A percentile compares a stretch with the other conserved stretches of the same genome.
Evolutionary conservation across 371 early-diverging fungal genomes (phyloP).

Genomic region (Phascolomyces articulosus): DNA sequence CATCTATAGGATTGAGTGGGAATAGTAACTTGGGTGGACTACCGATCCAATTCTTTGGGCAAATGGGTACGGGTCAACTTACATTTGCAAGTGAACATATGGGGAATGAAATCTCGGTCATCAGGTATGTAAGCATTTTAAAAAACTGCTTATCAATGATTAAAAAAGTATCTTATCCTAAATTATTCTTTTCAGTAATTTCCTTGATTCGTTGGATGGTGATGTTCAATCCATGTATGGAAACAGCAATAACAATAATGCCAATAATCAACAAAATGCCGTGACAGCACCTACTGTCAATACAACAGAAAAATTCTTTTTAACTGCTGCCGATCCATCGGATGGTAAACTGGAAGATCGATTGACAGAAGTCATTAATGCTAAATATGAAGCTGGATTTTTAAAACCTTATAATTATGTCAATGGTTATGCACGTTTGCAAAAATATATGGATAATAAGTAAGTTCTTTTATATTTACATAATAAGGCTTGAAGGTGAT

Average conservation of each 20-base stretch:
- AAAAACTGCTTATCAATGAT: neutral
- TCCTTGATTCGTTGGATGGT: slow-evolving; percentile 67
- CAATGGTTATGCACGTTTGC: slow-evolving; percentile 86
- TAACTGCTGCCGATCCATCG: slow-evolving; percentile 87
- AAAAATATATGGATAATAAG: slow-evolving; percentile 88
- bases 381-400: slow-evolving; percentile 92
- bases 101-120: slow-evolving; percentile 83
- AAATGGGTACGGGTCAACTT: slow-evolving; percentile 61
- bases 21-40: slow-evolving; percentile 41
- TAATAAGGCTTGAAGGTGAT: neutral
- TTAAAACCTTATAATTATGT: slow-evolving; percentile 94
- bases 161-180: neutral
- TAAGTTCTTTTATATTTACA: slow-evolving; percentile 25
- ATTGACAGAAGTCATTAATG: slow-evolving; percentile 85
- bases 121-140: slow-evolving; percentile 45
- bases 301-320: slow-evolving; percentile 82
- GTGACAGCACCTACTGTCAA: slow-evolving; percentile 45
- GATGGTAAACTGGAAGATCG: slow-evolving; percentile 84
- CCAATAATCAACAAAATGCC: slow-evolving; percentile 20
- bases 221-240: slow-evolving; percentile 32
- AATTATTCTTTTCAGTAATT: too few species aligned
- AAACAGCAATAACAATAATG: slow-evolving; percentile 20
- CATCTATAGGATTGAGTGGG: slow-evolving; percentile 20
- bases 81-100: slow-evolving; percentile 79
- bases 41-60: slow-evolving; percentile 48